Base-by-base conservation (phyloP, 495 filamentous ascomycete species). In the Hypoxylon cercidicola region DNA sequence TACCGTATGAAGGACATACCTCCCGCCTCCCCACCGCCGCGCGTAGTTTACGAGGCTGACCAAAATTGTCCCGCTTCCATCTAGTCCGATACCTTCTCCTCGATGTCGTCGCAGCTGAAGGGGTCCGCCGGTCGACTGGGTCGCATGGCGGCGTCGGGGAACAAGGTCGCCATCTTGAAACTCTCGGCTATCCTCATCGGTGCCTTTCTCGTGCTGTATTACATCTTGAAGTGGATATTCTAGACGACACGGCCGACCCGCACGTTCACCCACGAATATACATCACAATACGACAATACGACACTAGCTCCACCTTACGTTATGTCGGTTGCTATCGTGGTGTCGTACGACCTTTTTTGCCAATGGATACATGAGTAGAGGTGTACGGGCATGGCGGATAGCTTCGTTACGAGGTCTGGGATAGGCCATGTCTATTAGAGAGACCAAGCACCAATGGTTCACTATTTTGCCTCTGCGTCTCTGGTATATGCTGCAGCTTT, bases 121-220 rank as follows among this genome's bases (percentile, higher is more conserved):
- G 92, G 92, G 45, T 95, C 91, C 66, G 94, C 93, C 25, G 82
- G 84, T 35, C 86, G 95, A n/a, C 77, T 99, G 28, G 90, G 89
- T n/a, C 86, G 92, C 50, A 97, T 97, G 93, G 95, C 95, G 25
- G 88, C 88, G 58, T 85, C 87, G 55, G 95, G 95, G 54, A 94
- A 97, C 74, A 96, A 93, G 66, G 88, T 94, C 28, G 93, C 93
- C 20, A 87, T 97, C 23, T 74, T 99, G 45, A 96, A 96, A 75
- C 82, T 99, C 50, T 88, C 92, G 3, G 94, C 86, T 30, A 96
- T 97, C 46, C 84, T 93, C 10, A 81, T 93, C 41, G 92, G 79
- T n/a, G 78, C 78, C 9, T 87, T 95, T 13, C 62, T 97, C 32
- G 75, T 91, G 52, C 62, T 96, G 45, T 99, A 89, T 71, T 90